Evolutionary conservation across 2,329 filamentous ascomycete genomes (phyloP).

Genomic region (Aspergillus japonicus): DNA sequence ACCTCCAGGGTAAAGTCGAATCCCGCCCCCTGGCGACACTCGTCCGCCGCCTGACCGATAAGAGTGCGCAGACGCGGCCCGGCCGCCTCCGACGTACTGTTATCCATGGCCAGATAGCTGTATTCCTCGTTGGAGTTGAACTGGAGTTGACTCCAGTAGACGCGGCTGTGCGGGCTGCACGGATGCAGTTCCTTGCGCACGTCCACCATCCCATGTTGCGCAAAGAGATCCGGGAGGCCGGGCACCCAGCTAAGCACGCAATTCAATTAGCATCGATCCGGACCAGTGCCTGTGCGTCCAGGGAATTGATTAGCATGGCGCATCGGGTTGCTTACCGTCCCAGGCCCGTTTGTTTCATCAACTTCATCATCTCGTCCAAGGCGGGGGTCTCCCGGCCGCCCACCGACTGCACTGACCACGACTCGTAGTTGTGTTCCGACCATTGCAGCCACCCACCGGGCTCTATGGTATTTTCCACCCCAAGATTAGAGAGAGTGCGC

Average conservation of each 20-base stretch:
- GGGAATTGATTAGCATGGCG: no score
- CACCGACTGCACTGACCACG: not conserved
- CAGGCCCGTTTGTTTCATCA: not conserved
- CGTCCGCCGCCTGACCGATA: not conserved
- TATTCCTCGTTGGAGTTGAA: slow-evolving; percentile 5
- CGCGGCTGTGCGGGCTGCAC: not conserved
- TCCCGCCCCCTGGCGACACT: not conserved
- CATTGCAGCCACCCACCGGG: slow-evolving; percentile 3
- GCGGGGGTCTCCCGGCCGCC: not conserved
- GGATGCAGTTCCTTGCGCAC: slow-evolving; percentile 1
- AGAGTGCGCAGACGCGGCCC: not conserved
- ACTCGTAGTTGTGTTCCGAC: not conserved
- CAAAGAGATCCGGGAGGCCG: not conserved
- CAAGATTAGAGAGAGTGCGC: no score
- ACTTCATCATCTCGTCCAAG: not conserved
- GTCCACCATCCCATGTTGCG: not conserved
- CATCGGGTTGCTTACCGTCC: not conserved
- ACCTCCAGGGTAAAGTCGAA: slow-evolving; percentile 4
- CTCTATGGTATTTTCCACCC: not conserved
- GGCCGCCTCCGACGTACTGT: not conserved
- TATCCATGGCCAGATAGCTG: slow-evolving; percentile 4
- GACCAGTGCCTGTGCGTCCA: not conserved
- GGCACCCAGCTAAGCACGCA: not conserved
- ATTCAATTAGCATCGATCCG: not conserved
- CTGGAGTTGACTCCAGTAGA: slow-evolving; percentile 3